Conservation (phyloP, 177 flowering plant species). For the Vitis hybrid region DNA sequence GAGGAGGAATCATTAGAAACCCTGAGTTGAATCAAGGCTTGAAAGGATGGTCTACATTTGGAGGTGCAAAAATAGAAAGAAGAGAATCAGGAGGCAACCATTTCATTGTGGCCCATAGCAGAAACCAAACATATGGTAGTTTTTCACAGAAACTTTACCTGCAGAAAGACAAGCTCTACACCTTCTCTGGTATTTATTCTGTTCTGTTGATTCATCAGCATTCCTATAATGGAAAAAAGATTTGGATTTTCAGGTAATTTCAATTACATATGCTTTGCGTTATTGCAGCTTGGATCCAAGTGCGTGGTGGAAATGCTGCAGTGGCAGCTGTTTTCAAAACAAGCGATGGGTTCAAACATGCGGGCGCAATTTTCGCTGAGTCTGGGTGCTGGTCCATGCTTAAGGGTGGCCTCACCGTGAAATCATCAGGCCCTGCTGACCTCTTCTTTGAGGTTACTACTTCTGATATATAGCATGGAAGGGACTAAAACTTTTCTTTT, state of each 20-base stretch:
- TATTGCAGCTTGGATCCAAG: slow-evolving; percentile 50
- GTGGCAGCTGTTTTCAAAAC: slow-evolving; percentile 49
- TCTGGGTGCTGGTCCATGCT: slow-evolving; percentile 94
- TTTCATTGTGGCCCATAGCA: slow-evolving; percentile 50
- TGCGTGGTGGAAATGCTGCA: slow-evolving; percentile 29
- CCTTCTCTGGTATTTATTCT: slow-evolving; percentile 60
- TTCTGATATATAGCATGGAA: no score
- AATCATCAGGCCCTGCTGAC: slow-evolving; percentile 48
- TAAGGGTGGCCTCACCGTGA: slow-evolving; percentile 72
- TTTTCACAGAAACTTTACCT: slow-evolving; percentile 54
- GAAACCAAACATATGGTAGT: slow-evolving; percentile 45
- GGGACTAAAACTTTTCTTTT: no score
- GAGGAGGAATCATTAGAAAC: slow-evolving; percentile 68
- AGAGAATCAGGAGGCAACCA: slow-evolving; percentile 44
- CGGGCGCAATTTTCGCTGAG: slow-evolving; percentile 46
- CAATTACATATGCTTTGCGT: not conserved
- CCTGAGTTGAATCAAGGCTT: slow-evolving; percentile 58
- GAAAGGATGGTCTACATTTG: slow-evolving; percentile 56
- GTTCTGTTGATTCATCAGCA: no score
- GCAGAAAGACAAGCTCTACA: slow-evolving; percentile 46
- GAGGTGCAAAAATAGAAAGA: slow-evolving; percentile 35
- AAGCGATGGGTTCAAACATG: slow-evolving; percentile 22
- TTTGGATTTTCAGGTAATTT: no score
- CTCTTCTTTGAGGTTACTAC: slow-evolving; percentile 62
- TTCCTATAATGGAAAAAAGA: no score